Base-by-base conservation (phyloP, 2,329 filamentous ascomycete species). In the Pleochaeta shiraiana region DNA sequence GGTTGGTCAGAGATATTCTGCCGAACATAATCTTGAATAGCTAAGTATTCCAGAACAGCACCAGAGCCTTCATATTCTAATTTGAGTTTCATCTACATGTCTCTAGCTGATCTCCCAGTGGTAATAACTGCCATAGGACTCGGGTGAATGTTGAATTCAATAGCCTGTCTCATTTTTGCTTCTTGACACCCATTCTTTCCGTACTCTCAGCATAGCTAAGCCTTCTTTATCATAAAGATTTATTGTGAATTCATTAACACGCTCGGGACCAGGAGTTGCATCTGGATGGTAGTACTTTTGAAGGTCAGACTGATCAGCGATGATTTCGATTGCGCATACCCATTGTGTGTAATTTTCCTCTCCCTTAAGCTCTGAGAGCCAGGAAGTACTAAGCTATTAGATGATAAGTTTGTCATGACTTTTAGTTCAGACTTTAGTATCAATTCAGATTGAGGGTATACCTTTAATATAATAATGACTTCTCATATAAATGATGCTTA, bases 281-380 rank as follows among this genome's bases (percentile, higher is more conserved):
- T 39, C n/a, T 61, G 57, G 31, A 61, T 61, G 31, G 24, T 61
- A 43, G 39, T 61, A 61, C 39, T 61, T 43, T 39, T 61, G 57
- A 34, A 61, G 57, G 39, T 43, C 57, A 33, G 28, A 61, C 24
- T 39, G 57, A 39, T 61, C 34, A 2, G 57, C 57, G 24, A 26
- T 39, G 21, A 33, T 39, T 30, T 61, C 57, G 14, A 61, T 39
- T 14, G 57, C 57, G n/a, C 57, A 2, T n/a, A 61, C 57, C 31
- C 34, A 61, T 24, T 39, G 57, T 21, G 57, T 21, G 26, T 61
- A 61, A 39, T 43, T 61, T 61, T 61, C 57, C 39, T 39, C 57
- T n/a, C 55, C 31, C 33, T 61, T 39, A 28, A 61, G 57, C 57
- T 61, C 55, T 61, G 34, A 21, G 33, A 61, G 57, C 31, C 33